Evolutionary conservation across 331 rosid genomes (phyloP).

Genomic region (Quercus tomentella): DNA sequence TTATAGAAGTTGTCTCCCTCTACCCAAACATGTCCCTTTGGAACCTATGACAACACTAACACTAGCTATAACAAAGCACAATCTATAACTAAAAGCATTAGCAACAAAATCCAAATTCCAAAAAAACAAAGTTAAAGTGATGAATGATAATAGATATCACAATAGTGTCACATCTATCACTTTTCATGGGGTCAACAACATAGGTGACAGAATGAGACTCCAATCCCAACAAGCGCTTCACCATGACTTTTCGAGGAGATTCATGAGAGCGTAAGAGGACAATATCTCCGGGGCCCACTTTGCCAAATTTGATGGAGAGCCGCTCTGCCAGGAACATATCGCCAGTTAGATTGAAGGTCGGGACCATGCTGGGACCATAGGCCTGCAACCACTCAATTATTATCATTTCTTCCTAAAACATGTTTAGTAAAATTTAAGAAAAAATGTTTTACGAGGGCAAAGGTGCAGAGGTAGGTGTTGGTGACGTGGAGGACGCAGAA

Average conservation of each 20-base stretch:
- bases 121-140: too few relatives aligned
- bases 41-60: constrained; percentile 43
- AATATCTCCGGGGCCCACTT: constrained; percentile 48
- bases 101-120: background rate
- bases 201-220: constrained; percentile 64
- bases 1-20: constrained; percentile 66
- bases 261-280: constrained; percentile 46
- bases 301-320: constrained; percentile 47
- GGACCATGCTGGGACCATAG: constrained; percentile 87
- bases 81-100: background rate
- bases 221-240: constrained; percentile 66
- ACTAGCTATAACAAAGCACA: background rate
- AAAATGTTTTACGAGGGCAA: constrained; percentile 17
- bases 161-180: constrained; percentile 34
- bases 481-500: constrained; percentile 45
- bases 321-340: constrained; percentile 37
- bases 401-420: background rate
- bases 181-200: constrained; percentile 38
- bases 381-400: constrained; percentile 36
- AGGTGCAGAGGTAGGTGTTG: constrained; percentile 26
- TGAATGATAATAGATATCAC: constrained; percentile 40
- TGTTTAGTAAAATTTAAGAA: too few relatives aligned
- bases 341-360: constrained; percentile 33
- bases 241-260: constrained; percentile 28
- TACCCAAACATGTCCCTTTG: constrained; percentile 76